phyloP scores from a whole-genome alignment of 352 stramenopile species.

The Phytophthora tubulina region DNA sequence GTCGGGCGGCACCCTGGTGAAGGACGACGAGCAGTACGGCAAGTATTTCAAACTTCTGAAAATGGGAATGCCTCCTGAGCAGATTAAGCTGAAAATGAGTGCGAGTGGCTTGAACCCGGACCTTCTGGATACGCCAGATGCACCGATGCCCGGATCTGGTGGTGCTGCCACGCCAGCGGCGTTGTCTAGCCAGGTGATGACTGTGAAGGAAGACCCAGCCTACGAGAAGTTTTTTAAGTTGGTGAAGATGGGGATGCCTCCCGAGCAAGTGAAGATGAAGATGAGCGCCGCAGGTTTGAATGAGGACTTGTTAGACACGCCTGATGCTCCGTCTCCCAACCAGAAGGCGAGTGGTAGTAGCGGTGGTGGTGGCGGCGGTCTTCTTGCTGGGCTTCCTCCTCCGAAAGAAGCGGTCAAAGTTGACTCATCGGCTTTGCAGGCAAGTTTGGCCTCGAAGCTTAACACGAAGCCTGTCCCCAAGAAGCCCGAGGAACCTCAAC shows the following conservation, averaged over 20 bases:
- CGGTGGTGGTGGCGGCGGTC: slow-evolving; percentile 4
- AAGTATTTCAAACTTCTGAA: slow-evolving; percentile 98
- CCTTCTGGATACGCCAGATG: slow-evolving; percentile 91
- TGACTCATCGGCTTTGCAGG: slow-evolving; percentile 67
- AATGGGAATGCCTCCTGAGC: slow-evolving; percentile 94
- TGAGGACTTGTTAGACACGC: slow-evolving; percentile 69
- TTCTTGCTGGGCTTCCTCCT: slow-evolving; percentile 70
- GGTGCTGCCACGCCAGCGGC: slow-evolving; percentile 15
- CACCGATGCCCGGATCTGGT: slow-evolving; percentile 75
- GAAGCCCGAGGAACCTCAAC: slow-evolving; percentile 68
- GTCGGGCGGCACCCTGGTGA: slow-evolving; percentile 51
- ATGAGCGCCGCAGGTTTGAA: slow-evolving; percentile 85
- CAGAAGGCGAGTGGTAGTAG: slow-evolving; percentile 47
- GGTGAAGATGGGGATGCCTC: slow-evolving; percentile 89
- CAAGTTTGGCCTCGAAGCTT: slow-evolving; percentile 65
- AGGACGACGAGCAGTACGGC: slow-evolving; percentile 84
- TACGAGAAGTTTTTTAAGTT: slow-evolving; percentile 98
- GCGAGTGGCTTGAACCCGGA: slow-evolving; percentile 92
- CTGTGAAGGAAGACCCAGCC: slow-evolving; percentile 92
- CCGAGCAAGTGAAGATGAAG: slow-evolving; percentile 94
- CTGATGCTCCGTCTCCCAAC: slow-evolving; percentile 78
- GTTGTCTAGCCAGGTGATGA: slow-evolving; percentile 48
- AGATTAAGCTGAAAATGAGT: slow-evolving; percentile 96
- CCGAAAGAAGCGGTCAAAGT: slow-evolving; percentile 76
- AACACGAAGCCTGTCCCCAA: slow-evolving; percentile 51